Base-by-base conservation (phyloP, 2,329 filamentous ascomycete species). In the Coniochaeta sp. region DNA sequence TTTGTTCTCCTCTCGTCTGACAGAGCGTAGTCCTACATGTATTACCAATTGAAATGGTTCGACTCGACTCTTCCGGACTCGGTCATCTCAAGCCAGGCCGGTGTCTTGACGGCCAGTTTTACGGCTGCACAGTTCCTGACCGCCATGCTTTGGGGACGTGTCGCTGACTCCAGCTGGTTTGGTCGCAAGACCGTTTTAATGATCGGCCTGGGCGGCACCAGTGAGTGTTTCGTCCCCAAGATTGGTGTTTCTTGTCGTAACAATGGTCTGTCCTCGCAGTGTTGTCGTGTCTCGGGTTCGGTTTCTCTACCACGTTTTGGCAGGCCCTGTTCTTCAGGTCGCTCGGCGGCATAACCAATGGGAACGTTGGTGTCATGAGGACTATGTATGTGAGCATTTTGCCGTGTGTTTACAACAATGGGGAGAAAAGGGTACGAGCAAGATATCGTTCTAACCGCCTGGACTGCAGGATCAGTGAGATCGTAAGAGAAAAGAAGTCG, bases 31-130 rank as follows among this genome's bases (percentile, higher is more conserved):
- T 79, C 87, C 2, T 95, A 95, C 67, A 83, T 95, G 74, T 95
- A 89, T 69, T 95, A 92, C 67, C 89, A 92, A 66, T 79, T 95
- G n/a, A 83, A 82, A 59, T 92, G 85, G 53, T 92, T 95, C 59
- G 71, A 79, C 53, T 70, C 74, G 0, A 67, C 60, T 9, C 69
- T 81, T 13, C 67, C 79, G 0, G 72, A 78, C 57, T 76, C 87
- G 22, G 82, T 79, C 2, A 91, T 95, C 57, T 82, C 90, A 0
- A 76, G 78, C 18, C 89, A 94, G 65, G 87, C 87, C 1, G 90
- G 90, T 33, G 71, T 95, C 3, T 72, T 95, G 20, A 83, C 89
- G 45, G 89, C 86, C 13, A 84, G 83, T 33, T 95, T 95, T 63
- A 91, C 87, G 0, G 86, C 84, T 0, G 85, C 87, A 0, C 90